These are phyloP conservation scores for Aspergillus sp. DNA, from an alignment of 2,329 filamentous ascomycete genomes.

Conservation along the genomic window DNA sequence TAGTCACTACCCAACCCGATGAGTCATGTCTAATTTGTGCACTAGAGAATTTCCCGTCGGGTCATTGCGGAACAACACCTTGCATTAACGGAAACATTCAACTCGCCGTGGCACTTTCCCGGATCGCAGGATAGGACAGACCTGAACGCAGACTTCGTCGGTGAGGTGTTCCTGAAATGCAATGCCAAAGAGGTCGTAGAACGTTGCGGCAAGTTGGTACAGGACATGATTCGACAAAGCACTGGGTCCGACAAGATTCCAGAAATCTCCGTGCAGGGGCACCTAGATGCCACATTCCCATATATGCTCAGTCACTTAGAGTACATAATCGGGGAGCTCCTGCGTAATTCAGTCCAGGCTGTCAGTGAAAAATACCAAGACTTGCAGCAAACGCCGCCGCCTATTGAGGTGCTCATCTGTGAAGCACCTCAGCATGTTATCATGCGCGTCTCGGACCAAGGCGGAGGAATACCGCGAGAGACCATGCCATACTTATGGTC, in stretches of 20 bases:
- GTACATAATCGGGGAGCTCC: slow-evolving; percentile 93
- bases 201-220: slow-evolving; percentile 74
- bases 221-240: slow-evolving; percentile 70
- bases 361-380: slow-evolving; percentile 72
- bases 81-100: slow-evolving; percentile 89
- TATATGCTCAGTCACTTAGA: slow-evolving; percentile 96
- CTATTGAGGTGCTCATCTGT: slow-evolving; percentile 92
- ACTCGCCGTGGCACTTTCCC: slow-evolving; percentile 85
- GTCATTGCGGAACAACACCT: slow-evolving; percentile 98
- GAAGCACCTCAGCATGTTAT: slow-evolving; percentile 94
- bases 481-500: slow-evolving; percentile 92
- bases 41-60: slow-evolving; percentile 82
- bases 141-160: slow-evolving; percentile 78
- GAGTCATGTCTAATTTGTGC: slow-evolving; percentile 14
- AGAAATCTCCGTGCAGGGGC: slow-evolving; percentile 78
- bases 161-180: slow-evolving; percentile 92
- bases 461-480: slow-evolving; percentile 83
- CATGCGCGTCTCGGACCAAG: slow-evolving; percentile 91
- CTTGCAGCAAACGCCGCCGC: slow-evolving; percentile 58
- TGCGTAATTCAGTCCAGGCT: slow-evolving; percentile 93
- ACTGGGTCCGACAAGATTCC: slow-evolving; percentile 75
- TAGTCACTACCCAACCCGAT: background rate
- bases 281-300: slow-evolving; percentile 86
- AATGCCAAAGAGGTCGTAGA: slow-evolving; percentile 86
- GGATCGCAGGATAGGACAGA: slow-evolving; percentile 67